Base-by-base conservation (phyloP, 2,329 filamentous ascomycete genomes). In the Geosmithia putterillii region DNA sequence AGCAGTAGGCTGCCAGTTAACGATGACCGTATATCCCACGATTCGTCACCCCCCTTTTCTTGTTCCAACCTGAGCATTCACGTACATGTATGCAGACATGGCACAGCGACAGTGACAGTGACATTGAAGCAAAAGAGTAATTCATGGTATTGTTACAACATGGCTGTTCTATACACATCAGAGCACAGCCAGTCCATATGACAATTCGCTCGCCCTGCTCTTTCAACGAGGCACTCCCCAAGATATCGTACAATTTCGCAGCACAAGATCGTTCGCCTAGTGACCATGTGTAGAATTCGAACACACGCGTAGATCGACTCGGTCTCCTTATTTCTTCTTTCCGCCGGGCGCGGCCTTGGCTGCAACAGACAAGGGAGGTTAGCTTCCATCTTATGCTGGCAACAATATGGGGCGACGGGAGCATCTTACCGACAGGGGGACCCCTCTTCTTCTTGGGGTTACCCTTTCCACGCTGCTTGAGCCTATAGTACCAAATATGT, bases 401-500 rank as follows among this genome's bases (percentile, higher is more conserved):
- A 41, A 42, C 42, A 15, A 14, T 7, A 49, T 10, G 10, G 23
- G 23, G 23, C 6, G 10, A 25, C 6, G 23, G 23, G 23, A 32
- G 28, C 23, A 32, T 32, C 59, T 42, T 60, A 66, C 62, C 56
- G 45, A 62, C 58, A 36, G 63, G 55, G 4, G 61, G 79, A 57
- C 71, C 81, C 18, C 23, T 38, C 73, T 92, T 94, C 77, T 94
- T 95, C 76, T 94, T 77, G 7, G 90, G 88, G 38, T 83, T 77
- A 44, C 82, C 82, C 71, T 96, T 95, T 51, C 88, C 89, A 68
- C 88, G 81, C 23, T 74, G 64, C 62, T 86, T 89, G 54, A 83
- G 66, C 54, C 82, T 86, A 54, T 49, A 47, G 15, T 45, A 39
- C 28, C 28, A 12, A 14, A 18, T 41, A 32, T 14, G 52, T 68